Conservation (phyloP, 1,139 yeast species). For the Sugiyamaella xylanicola region DNA sequence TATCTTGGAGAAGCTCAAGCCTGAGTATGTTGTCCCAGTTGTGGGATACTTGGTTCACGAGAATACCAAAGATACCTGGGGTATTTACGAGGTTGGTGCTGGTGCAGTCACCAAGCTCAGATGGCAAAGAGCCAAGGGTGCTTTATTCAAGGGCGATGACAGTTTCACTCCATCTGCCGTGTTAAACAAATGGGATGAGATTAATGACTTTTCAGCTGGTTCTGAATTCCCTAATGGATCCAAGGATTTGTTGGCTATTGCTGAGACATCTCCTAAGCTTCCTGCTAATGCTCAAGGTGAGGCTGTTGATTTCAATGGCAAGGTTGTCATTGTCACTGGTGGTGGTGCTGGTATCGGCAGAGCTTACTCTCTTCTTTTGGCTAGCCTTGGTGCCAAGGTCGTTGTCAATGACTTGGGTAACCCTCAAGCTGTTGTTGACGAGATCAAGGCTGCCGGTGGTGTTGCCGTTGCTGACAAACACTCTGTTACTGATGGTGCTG, state of each 20-base stretch:
- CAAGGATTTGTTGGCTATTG: constrained; percentile 43
- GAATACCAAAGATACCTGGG: constrained; percentile 59
- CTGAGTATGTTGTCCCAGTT: constrained; percentile 88
- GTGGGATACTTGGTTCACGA: constrained; percentile 81
- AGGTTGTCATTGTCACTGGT: constrained; percentile 92
- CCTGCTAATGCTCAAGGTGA: constrained; percentile 60
- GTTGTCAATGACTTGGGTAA: constrained; percentile 85
- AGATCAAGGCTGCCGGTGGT: constrained; percentile 74
- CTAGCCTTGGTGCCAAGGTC: constrained; percentile 91
- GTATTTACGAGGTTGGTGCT: constrained; percentile 90
- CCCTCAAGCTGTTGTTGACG: constrained; percentile 73
- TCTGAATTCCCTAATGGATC: constrained; percentile 65
- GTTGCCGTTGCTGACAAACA: constrained; percentile 87
- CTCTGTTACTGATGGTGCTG: constrained; percentile 75
- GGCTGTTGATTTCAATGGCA: constrained; percentile 64
- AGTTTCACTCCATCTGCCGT: constrained; percentile 85
- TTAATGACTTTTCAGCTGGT: constrained; percentile 62
- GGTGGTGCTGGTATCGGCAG: constrained; percentile 96
- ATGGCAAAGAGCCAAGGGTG: constrained; percentile 94
- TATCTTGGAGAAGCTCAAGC: constrained; percentile 74
- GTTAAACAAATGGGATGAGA: constrained; percentile 64
- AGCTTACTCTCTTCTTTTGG: constrained; percentile 83
- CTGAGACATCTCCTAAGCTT: constrained; percentile 38
- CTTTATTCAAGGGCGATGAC: constrained; percentile 74
- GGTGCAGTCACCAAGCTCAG: constrained; percentile 90